Conservation (phyloP, 2,329 filamentous ascomycete genomes). For the Colletotrichum sp. region DNA sequence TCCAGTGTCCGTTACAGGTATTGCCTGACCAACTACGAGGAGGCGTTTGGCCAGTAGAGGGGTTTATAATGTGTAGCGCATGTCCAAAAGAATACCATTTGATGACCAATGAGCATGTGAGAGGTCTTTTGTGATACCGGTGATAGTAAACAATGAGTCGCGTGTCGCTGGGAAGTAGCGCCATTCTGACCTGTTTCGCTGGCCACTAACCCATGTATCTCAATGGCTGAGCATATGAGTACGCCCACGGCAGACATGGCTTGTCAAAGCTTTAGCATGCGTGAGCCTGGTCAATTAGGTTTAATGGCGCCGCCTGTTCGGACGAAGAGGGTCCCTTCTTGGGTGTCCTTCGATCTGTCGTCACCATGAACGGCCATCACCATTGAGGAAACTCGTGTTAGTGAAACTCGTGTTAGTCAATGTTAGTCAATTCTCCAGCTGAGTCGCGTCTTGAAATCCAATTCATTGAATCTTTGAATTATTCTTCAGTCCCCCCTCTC, state of each 20-base stretch:
- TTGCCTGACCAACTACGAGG: conserved; percentile 73
- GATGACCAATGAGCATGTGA: background rate
- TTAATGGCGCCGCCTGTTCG: background rate
- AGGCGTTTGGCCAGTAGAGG: conserved; percentile 62
- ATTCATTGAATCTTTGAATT: rapidly evolving
- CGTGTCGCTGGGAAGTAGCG: too few relatives aligned
- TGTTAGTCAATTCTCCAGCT: background rate
- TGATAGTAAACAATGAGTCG: too few relatives aligned
- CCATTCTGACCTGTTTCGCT: too few relatives aligned
- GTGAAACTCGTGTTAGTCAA: background rate
- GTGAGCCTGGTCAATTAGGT: background rate
- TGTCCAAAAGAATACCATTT: conserved; percentile 5
- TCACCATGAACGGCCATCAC: background rate
- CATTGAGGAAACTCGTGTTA: background rate
- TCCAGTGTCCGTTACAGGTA: conserved; percentile 78
- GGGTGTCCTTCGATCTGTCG: background rate
- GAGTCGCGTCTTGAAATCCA: rapidly evolving
- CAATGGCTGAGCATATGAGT: too few relatives aligned
- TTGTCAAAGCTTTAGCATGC: background rate
- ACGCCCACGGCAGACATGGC: too few relatives aligned
- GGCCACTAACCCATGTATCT: too few relatives aligned
- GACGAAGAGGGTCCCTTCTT: background rate
- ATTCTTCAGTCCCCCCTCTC: background rate
- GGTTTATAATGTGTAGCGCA: background rate
- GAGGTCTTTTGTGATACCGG: too few relatives aligned